Evolutionary conservation across 1,139 yeast genomes (phyloP).

Genomic region (Taiozyma sp.): DNA sequence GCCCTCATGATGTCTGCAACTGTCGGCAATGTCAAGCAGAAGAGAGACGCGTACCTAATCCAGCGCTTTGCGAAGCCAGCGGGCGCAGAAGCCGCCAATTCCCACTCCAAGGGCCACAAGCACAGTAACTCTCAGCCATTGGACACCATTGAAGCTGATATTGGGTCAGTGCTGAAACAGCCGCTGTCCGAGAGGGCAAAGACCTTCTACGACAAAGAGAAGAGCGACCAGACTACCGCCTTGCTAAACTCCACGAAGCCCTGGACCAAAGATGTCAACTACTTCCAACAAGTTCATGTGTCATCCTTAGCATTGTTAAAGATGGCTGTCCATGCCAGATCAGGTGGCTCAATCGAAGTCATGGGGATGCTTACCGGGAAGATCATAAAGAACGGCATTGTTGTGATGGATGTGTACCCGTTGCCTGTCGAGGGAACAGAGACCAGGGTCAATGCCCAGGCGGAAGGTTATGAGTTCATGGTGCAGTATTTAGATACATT

Average conservation of each 20-base stretch:
- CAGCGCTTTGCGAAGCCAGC: neutral
- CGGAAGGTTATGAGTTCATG: constrained; percentile 94
- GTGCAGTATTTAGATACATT: constrained; percentile 69
- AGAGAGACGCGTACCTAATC: constrained; percentile 8
- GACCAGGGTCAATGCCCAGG: constrained; percentile 90
- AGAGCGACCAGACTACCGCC: constrained; percentile 9
- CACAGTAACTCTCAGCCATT: constrained; percentile 8
- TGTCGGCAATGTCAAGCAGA: neutral
- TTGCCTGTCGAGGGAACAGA: constrained; percentile 96
- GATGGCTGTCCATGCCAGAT: constrained; percentile 78
- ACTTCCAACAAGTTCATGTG: constrained; percentile 62
- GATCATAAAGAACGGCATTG: constrained; percentile 50
- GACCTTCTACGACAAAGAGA: constrained; percentile 13
- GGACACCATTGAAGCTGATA: constrained; percentile 16
- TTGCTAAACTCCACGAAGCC: constrained; percentile 28
- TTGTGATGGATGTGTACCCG: constrained; percentile 79
- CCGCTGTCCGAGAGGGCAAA: constrained; percentile 13
- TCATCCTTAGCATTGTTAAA: constrained; percentile 75
- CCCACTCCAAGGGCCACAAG: neutral
- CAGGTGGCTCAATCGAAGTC: constrained; percentile 87
- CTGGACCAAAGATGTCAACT: constrained; percentile 49
- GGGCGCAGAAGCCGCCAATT: neutral
- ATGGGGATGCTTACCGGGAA: constrained; percentile 95
- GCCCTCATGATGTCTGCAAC: neutral
- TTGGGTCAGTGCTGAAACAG: constrained; percentile 9